Evolutionary conservation across 2,329 filamentous ascomycete genomes (phyloP).

Genomic region (Ophiocordyceps robertsii): DNA sequence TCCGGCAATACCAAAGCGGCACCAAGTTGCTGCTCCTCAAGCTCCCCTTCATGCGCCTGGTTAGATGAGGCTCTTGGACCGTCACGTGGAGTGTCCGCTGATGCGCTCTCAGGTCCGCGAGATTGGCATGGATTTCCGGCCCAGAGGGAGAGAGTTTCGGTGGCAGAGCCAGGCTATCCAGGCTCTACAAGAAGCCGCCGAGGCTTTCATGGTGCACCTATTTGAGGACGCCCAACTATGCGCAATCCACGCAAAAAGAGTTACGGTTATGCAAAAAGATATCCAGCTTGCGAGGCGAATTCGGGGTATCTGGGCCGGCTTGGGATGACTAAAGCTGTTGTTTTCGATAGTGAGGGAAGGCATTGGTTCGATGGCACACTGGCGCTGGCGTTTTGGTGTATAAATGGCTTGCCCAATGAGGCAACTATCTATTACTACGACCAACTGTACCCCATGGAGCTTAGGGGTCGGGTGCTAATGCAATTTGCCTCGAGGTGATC

Average conservation of each 20-base stretch:
- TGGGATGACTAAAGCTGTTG: conserved; percentile 23
- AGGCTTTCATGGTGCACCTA: conserved; percentile 91
- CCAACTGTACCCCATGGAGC: no score
- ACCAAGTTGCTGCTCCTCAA: conserved; percentile 78
- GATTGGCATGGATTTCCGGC: conserved; percentile 53
- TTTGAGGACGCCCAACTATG: conserved; percentile 78
- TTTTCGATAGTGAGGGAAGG: no score
- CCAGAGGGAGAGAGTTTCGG: conserved; percentile 56
- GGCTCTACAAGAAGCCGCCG: conserved; percentile 88
- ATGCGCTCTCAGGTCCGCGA: conserved; percentile 34
- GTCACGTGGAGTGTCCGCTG: background rate
- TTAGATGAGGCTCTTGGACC: conserved; percentile 17
- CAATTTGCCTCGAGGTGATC: no score
- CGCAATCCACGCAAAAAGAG: conserved; percentile 90
- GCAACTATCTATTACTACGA: no score
- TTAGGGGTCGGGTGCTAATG: no score
- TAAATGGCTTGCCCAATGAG: no score
- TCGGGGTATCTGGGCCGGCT: conserved; percentile 62
- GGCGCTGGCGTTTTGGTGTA: no score
- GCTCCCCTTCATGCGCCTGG: conserved; percentile 67
- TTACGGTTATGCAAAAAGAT: conserved; percentile 97
- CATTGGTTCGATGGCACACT: no score
- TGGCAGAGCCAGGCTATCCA: conserved; percentile 96
- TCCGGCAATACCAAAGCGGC: conserved; percentile 76
- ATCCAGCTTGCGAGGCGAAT: conserved; percentile 83